Evolutionary conservation across 805 yeast species (phyloP).

Genomic region (Starmerella apicola): DNA sequence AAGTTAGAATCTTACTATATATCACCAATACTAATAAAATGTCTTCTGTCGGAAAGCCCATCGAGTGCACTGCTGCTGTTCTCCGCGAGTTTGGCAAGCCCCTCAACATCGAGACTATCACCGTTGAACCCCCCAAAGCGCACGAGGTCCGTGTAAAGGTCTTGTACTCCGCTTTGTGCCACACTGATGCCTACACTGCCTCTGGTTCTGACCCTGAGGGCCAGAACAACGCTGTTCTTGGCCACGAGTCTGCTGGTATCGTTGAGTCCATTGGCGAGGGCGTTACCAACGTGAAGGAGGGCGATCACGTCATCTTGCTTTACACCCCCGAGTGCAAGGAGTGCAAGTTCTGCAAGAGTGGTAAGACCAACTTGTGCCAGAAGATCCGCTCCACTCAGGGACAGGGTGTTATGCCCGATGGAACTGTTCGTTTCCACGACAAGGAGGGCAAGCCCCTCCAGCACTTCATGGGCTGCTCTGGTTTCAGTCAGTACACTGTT

Average conservation of each 20-base stretch:
- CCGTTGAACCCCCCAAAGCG: conserved; percentile 88
- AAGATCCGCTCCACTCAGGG: conserved; percentile 96
- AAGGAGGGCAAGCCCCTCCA: conserved; percentile 60
- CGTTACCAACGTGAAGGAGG: conserved; percentile 77
- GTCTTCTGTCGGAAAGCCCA: conserved; percentile 26
- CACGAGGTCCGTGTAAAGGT: conserved; percentile 94
- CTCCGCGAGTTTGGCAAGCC: conserved; percentile 88
- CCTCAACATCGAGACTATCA: conserved; percentile 69
- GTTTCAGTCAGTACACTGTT: conserved; percentile 94
- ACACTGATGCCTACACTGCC: conserved; percentile 93
- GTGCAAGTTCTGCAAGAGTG: conserved; percentile 88
- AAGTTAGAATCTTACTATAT: too few species aligned
- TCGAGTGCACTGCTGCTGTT: conserved; percentile 88
- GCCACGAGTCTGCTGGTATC: conserved; percentile 97
- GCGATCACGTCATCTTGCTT: conserved; percentile 85
- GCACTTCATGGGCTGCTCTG: conserved; percentile 97
- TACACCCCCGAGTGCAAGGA: conserved; percentile 95
- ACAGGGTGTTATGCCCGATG: conserved; percentile 97
- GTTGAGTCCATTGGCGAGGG: conserved; percentile 94
- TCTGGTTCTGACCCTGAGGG: conserved; percentile 96
- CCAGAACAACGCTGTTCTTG: conserved; percentile 80
- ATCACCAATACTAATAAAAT: too few species aligned
- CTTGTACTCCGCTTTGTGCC: conserved; percentile 87
- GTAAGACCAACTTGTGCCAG: conserved; percentile 94
- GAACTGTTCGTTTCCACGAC: conserved; percentile 73